Conservation (phyloP, 805 yeast genomes). For the Starmerella apis region DNA sequence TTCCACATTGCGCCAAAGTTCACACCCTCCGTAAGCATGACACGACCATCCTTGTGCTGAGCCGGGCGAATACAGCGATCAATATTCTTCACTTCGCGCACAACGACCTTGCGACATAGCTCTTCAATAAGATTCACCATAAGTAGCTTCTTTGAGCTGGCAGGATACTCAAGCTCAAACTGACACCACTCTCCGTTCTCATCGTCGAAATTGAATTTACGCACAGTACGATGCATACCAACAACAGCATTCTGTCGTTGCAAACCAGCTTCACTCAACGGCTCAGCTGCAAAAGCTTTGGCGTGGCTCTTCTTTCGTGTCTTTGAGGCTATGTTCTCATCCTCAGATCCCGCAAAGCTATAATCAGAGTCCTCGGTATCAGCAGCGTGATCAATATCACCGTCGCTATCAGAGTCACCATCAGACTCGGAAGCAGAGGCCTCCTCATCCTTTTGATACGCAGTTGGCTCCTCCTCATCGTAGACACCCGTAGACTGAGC, state of each 20-base stretch:
- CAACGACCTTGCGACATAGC: slow-evolving; percentile 79
- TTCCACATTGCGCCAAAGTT: slow-evolving; percentile 98
- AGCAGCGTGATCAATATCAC: neutral
- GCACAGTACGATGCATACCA: slow-evolving; percentile 58
- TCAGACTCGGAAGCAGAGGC: slow-evolving; percentile 37
- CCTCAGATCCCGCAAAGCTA: slow-evolving; percentile 13
- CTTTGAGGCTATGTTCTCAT: neutral
- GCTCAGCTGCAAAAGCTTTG: neutral
- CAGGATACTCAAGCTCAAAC: slow-evolving; percentile 70
- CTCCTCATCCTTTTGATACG: slow-evolving; percentile 28
- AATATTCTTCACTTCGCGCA: slow-evolving; percentile 80
- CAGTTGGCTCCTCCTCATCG: slow-evolving; percentile 53
- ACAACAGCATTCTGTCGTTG: slow-evolving; percentile 80
- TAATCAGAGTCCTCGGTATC: slow-evolving; percentile 16
- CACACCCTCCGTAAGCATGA: slow-evolving; percentile 92
- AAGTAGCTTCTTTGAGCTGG: slow-evolving; percentile 80
- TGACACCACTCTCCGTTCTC: slow-evolving; percentile 84
- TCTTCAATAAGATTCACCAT: slow-evolving; percentile 96
- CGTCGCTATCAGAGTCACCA: slow-evolving; percentile 24
- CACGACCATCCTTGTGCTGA: slow-evolving; percentile 59
- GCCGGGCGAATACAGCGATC: slow-evolving; percentile 86
- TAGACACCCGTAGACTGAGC: slow-evolving; percentile 84
- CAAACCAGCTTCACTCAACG: slow-evolving; percentile 51
- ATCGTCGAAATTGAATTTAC: slow-evolving; percentile 84
- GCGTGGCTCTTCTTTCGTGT: slow-evolving; percentile 18